Evolutionary conservation across 495 filamentous ascomycete species (phyloP), one percentile per base, ranked within the genome.

Genomic region (Aspergillus haitiensis): DNA sequence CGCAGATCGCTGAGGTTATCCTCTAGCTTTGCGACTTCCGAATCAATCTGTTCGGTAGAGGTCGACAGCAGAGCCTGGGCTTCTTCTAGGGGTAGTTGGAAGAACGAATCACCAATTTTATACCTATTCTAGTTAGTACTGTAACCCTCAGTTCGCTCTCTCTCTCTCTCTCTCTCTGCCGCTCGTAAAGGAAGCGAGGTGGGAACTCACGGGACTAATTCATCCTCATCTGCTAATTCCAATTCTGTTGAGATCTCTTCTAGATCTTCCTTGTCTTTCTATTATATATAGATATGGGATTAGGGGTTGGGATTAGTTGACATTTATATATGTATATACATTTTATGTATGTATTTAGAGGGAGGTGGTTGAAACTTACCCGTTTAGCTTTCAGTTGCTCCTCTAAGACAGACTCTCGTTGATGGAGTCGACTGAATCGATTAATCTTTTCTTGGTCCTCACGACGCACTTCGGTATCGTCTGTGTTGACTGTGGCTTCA

Each of bases 391-490:
- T 91, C 70, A 98, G 75, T 64, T 92, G 87, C 13, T 93, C 91
- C 72, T 93, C 88, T 16, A 98, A 72, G 8, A 76, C 68, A 4
- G 86, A 76, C 73, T 96, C 89, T 32, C 89, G 86, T 70, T 95
- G 91, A 72, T 98, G 95, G 51, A 98, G 80, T 39, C 92, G 86
- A 72, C 93, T 97, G 79, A 98, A 98, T 53, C 88, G 88, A 75
- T 98, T 98, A 82, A 98, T 98, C 74, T 92, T 95, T 75, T 98
- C 92, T 73, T 98, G 94, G 70, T 98, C 94, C 66, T 96, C 93
- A 64, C 92, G 89, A 39, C 93, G 88, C 53, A 98, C 94, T 71
- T 96, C 88, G 61, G 90, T 87, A 59, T 97, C 92, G 40, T 93
- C 88, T 47, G 82, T 79, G 55, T 80, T 87, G 33, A 86, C 86